Evolutionary conservation across 2,329 filamentous ascomycete genomes (phyloP), one percentile per base, ranked within the genome.

Genomic region (Arthrobotrys megalospora): DNA sequence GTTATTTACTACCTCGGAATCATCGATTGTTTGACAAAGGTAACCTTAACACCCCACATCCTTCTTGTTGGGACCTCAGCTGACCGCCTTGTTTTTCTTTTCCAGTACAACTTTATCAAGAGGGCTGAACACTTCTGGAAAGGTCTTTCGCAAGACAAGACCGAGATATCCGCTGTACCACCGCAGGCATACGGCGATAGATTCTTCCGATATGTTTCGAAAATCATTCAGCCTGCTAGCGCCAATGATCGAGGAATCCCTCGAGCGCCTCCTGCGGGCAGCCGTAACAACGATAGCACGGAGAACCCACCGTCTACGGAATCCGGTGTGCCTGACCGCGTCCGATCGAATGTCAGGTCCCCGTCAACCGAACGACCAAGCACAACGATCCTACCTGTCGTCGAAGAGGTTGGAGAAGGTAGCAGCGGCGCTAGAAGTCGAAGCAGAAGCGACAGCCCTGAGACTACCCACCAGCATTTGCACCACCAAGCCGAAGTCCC

Each of bases 1-100:
- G 93, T 97, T 85, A 94, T 99, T 48, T 99, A 99, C 85, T 99
- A 99, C 83, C 89, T 99, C 6, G 96, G 96, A 41, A 96, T 99
- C 82, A 99, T 99, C 84, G 96, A 99, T 85, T 99, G 96, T 84
- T 87, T 99, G 82, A 99, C 96, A 82, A 93, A 97, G 68, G 94
- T 97, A 88, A 10, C 24, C 24, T 38, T 63, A 50, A 11, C 10
- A 24, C 80, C 76, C 79, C 52, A 60, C 12, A 65, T 14, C 63
- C 19, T 38, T 50, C 41, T 63, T 78, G 72, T 71, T 50, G 47
- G 71, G 69, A 77, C 83, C 84, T 34, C 63, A 41, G 52, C 71
- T 76, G 32, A 76, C 64, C 85, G 6, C 36, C 36, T 38, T 38
- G 36, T 38, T 71, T 55, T 66, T 80, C 66, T 60, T 66, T 80